Conservation (phyloP, 2,329 filamentous ascomycete genomes). For the Trichoderma endophyticum region DNA sequence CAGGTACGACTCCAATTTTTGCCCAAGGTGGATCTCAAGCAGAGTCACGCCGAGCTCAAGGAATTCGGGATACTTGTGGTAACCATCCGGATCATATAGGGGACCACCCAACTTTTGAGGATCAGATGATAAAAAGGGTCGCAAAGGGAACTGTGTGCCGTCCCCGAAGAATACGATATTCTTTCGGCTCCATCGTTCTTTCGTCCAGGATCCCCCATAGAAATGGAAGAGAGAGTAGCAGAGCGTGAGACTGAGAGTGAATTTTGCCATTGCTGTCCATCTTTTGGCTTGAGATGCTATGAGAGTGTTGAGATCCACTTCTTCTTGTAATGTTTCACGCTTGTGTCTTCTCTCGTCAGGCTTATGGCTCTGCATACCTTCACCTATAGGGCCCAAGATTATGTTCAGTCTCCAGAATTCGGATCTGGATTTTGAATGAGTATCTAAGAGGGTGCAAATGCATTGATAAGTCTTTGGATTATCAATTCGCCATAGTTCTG, state of each 20-base stretch:
- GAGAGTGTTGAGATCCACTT: neutral
- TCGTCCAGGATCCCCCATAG: neutral
- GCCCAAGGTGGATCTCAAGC: neutral
- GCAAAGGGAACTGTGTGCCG: neutral
- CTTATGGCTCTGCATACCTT: neutral
- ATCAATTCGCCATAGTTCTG: neutral
- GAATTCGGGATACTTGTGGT: neutral
- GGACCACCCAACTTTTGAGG: neutral
- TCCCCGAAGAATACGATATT: neutral
- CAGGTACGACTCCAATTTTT: neutral
- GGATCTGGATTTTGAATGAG: neutral
- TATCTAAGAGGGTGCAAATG: neutral
- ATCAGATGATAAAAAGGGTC: neutral
- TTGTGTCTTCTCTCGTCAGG: neutral
- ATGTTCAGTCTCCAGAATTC: neutral
- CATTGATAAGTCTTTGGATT: neutral
- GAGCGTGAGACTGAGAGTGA: neutral
- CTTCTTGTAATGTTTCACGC: neutral
- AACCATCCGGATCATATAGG: neutral
- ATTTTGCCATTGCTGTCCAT: neutral
- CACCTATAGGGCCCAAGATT: neutral
- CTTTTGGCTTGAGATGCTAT: neutral
- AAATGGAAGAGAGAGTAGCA: neutral
- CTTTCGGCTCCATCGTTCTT: neutral
- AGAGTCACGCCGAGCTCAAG: neutral